Percentiles rank a stretch among this genome's conserved stretches.
Evolutionary conservation across 2,329 filamentous ascomycete genomes (phyloP).

Genomic region (Ceratocystis albifundus): DNA sequence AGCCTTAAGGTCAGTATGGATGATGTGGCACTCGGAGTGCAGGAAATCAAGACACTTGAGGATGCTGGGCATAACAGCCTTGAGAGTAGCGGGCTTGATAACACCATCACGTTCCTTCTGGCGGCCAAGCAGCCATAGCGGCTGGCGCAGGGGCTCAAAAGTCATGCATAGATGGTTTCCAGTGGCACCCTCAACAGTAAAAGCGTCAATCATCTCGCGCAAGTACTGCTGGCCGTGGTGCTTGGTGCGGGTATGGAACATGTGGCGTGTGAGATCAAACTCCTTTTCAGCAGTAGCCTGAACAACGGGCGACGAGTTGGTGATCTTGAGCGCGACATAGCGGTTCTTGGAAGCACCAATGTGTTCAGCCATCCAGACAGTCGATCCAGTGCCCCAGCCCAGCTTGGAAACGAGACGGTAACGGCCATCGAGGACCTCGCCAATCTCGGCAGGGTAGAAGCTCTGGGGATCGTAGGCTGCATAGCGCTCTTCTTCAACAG

Average conservation of each 20-base stretch:
- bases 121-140: constrained; percentile 31
- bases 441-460: constrained; percentile 30
- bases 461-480: constrained; percentile 26
- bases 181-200: constrained; percentile 27
- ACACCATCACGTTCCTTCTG: constrained; percentile 32
- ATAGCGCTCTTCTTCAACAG: constrained; percentile 27
- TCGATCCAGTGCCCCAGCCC: constrained; percentile 33
- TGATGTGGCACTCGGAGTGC: constrained; percentile 34
- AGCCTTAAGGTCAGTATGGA: constrained; percentile 38
- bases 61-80: constrained; percentile 29
- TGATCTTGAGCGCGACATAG: constrained; percentile 28
- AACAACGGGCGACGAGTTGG: constrained; percentile 26
- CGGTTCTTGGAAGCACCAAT: constrained; percentile 24
- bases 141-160: constrained; percentile 34
- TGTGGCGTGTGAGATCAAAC: constrained; percentile 26
- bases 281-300: constrained; percentile 26
- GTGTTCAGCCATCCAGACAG: constrained; percentile 32
- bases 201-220: constrained; percentile 29
- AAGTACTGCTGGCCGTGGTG: constrained; percentile 29
- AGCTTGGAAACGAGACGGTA: constrained; percentile 33
- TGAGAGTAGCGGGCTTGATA: constrained; percentile 31
- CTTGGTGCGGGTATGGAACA: constrained; percentile 23
- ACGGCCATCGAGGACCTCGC: constrained; percentile 29
- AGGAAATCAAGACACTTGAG: constrained; percentile 35
- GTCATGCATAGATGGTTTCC: constrained; percentile 32